Conservation (phyloP, 2,329 filamentous ascomycete genomes). For the Epichloe glyceriae region DNA sequence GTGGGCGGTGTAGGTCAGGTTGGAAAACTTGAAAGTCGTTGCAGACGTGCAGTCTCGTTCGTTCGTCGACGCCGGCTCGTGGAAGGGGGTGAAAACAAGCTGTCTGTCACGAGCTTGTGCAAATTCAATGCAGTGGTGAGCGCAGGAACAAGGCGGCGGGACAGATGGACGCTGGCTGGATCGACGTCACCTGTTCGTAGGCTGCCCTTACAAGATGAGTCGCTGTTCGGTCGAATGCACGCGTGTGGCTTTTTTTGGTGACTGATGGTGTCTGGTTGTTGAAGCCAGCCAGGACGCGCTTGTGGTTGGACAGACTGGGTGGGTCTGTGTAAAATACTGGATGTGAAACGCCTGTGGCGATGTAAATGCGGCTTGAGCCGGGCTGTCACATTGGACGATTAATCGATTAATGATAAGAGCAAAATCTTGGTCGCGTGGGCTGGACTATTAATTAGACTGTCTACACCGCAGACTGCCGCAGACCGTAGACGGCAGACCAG, state of each 20-base stretch:
- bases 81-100: background rate
- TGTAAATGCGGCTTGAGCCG: background rate
- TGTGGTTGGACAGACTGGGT: constrained; percentile 5
- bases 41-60: background rate
- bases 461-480: too few species aligned
- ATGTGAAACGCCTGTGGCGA: too few species aligned
- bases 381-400: background rate
- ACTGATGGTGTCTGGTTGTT: background rate
- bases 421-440: background rate
- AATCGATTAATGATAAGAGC: background rate
- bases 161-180: background rate
- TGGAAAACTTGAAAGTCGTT: background rate
- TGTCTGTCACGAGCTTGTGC: background rate
- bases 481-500: too few species aligned
- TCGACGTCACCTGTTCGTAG: constrained; percentile 5
- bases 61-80: background rate
- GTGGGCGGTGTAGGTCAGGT: background rate
- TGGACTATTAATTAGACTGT: too few species aligned
- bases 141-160: background rate
- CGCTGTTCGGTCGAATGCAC: constrained; percentile 1
- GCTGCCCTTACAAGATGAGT: background rate
- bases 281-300: constrained; percentile 2
- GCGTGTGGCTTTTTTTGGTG: constrained; percentile 2
- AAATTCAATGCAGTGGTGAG: background rate
- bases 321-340: background rate